Evolutionary conservation across 2,329 filamentous ascomycete species (phyloP).

Genomic region (Talaromyces sp.): DNA sequence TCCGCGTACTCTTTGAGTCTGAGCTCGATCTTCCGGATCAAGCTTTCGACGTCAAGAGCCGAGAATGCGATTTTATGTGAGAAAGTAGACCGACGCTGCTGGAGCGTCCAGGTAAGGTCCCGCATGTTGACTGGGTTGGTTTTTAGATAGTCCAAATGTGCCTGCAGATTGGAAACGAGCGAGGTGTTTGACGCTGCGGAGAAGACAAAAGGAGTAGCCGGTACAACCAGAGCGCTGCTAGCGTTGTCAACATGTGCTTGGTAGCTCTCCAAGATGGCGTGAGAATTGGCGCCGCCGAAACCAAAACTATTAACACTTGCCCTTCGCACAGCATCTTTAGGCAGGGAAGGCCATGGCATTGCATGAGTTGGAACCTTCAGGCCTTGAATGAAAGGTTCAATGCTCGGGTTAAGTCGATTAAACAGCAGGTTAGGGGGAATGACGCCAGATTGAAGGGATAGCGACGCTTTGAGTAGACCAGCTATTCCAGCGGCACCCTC

Average conservation of each 20-base stretch:
- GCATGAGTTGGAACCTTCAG: conserved; percentile 15
- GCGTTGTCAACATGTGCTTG: not conserved
- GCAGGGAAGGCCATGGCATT: not conserved
- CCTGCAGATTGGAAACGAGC: conserved; percentile 7
- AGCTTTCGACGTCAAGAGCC: not conserved
- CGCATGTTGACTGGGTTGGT: conserved; percentile 6
- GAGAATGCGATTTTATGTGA: not conserved
- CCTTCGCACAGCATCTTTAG: too few relatives aligned
- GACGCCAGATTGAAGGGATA: conserved; percentile 40
- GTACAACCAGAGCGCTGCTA: too few relatives aligned
- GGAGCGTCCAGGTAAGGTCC: not conserved
- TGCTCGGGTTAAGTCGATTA: conserved; percentile 20
- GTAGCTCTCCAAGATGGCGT: too few relatives aligned
- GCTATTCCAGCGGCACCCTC: conserved; percentile 25
- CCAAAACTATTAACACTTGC: too few relatives aligned
- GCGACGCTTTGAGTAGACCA: conserved; percentile 27
- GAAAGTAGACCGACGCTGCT: not conserved
- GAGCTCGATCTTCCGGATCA: too few relatives aligned
- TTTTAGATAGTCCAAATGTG: conserved; percentile 5
- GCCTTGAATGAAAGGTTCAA: conserved; percentile 16
- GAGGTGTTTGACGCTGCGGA: too few relatives aligned
- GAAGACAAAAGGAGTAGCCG: too few relatives aligned
- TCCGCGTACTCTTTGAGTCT: too few relatives aligned
- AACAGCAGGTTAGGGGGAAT: conserved; percentile 30
- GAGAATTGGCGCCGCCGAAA: too few relatives aligned